Evolutionary conservation across 164 flowering plant genomes (phyloP).

Genomic region (Annona cherimola): DNA sequence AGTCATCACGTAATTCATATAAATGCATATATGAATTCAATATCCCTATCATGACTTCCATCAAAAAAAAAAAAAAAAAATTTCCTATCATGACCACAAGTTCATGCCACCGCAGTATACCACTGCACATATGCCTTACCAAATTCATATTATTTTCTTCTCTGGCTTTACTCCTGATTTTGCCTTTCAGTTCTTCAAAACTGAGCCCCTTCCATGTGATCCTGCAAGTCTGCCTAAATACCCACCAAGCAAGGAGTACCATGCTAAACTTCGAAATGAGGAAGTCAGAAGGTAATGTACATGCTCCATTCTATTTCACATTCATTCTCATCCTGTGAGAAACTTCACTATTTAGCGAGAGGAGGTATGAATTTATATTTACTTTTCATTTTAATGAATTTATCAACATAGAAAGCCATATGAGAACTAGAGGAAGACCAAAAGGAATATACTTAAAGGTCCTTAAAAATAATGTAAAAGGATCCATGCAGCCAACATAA

Average conservation of each 20-base stretch:
- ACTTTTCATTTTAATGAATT: background rate
- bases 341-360: too few species aligned
- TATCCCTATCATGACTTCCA: too few species aligned
- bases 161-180: background rate
- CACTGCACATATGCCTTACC: too few species aligned
- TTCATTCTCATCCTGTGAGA: background rate
- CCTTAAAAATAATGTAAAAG: too few species aligned
- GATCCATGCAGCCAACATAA: too few species aligned
- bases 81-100: too few species aligned
- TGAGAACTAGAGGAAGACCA: background rate
- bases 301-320: background rate
- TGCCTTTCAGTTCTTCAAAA: constrained; percentile 66
- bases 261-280: constrained; percentile 91
- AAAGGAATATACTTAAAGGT: too few species aligned
- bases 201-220: constrained; percentile 83
- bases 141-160: background rate
- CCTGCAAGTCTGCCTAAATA: constrained; percentile 94
- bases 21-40: too few species aligned
- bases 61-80: too few species aligned
- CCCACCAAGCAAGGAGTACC: constrained; percentile 94
- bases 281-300: constrained; percentile 82
- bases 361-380: background rate
- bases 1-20: too few species aligned
- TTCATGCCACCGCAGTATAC: too few species aligned
- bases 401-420: background rate